These are phyloP conservation scores for Escovopsis sp. DNA, from an alignment of 2,329 filamentous ascomycete genomes.

Conservation along the genomic window DNA sequence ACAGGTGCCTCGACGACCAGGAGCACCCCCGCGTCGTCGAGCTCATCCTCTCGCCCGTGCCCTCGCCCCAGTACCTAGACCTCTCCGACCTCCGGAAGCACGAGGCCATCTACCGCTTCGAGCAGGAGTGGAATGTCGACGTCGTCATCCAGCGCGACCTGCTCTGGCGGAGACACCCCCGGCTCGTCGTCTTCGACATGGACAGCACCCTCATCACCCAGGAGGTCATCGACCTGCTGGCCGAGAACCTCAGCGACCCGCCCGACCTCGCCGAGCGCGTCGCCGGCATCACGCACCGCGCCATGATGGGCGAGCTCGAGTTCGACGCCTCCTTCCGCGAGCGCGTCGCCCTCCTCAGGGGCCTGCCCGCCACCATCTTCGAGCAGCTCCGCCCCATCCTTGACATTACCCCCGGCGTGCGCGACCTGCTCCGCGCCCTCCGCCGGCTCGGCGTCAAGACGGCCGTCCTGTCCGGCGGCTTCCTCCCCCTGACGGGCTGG, in stretches of 20 bases:
- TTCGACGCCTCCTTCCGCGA: conserved; percentile 74
- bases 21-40: conserved; percentile 51
- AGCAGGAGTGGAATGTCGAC: conserved; percentile 80
- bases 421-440: conserved; percentile 57
- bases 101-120: conserved; percentile 69
- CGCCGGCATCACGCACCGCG: conserved; percentile 76
- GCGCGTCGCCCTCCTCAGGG: conserved; percentile 66
- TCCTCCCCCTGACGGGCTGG: conserved; percentile 79
- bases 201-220: conserved; percentile 94
- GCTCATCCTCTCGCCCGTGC: conserved; percentile 46
- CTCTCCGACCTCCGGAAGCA: conserved; percentile 61
- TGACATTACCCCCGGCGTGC: conserved; percentile 69
- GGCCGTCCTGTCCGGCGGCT: conserved; percentile 84
- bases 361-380: conserved; percentile 66
- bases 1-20: conserved; percentile 48
- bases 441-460: conserved; percentile 72
- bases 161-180: conserved; percentile 63
- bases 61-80: conserved; percentile 47
- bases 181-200: conserved; percentile 95
- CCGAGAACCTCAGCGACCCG: conserved; percentile 55
- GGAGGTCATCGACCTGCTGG: conserved; percentile 93
- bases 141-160: conserved; percentile 62
- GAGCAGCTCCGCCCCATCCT: conserved; percentile 61
- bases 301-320: conserved; percentile 92
- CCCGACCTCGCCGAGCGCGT: conserved; percentile 67